Base-by-base conservation (phyloP, 2,329 filamentous ascomycete species). In the Cladophialophora chaetospira region DNA sequence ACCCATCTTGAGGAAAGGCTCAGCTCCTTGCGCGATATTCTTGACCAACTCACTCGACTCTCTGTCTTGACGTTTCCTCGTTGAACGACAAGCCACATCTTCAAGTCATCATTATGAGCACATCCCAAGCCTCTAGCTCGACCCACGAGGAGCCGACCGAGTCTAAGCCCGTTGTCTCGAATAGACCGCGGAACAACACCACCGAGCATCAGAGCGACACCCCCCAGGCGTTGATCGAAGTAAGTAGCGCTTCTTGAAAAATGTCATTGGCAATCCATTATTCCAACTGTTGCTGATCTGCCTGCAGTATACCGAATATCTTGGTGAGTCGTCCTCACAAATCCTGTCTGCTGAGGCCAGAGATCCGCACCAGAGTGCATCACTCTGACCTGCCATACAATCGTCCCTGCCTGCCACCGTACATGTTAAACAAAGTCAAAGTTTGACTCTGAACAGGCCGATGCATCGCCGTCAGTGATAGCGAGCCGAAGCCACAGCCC, bases 271-370 rank as follows among this genome's bases (percentile, higher is more conserved):
- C 21, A 2, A 9, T 26, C 9, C 11, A 19, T 6, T 25, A 3
- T 44, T 44, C 13, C 35, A 15, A 6, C 13, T 21, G 11, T 29
- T 8, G 49, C 49, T 44, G 26, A 42, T 33, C n/a, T 3, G 13
- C n/a, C 19, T 9, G 17, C 38, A 53, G 49, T 53, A 53, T 21
- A 25, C 36, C 11, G 49, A 33, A 31, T 53, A 44, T 29, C 49
- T 53, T 3, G n/a, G n/a, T n/a, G n/a, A n/a, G n/a, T n/a, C n/a
- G n/a, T n/a, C n/a, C n/a, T n/a, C n/a, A n/a, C n/a, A n/a, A n/a
- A n/a, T n/a, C n/a, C n/a, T n/a, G n/a, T n/a, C n/a, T n/a, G n/a
- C n/a, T n/a, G n/a, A n/a, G n/a, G n/a, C n/a, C n/a, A n/a, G n/a
- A n/a, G n/a, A n/a, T n/a, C n/a, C n/a, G n/a, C n/a, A n/a, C n/a